Percentiles rank a stretch among this genome's conserved stretches.
Evolutionary conservation across 1,284 basidiomycete species (phyloP).

Genomic region (Anthracocystis walkeri): DNA sequence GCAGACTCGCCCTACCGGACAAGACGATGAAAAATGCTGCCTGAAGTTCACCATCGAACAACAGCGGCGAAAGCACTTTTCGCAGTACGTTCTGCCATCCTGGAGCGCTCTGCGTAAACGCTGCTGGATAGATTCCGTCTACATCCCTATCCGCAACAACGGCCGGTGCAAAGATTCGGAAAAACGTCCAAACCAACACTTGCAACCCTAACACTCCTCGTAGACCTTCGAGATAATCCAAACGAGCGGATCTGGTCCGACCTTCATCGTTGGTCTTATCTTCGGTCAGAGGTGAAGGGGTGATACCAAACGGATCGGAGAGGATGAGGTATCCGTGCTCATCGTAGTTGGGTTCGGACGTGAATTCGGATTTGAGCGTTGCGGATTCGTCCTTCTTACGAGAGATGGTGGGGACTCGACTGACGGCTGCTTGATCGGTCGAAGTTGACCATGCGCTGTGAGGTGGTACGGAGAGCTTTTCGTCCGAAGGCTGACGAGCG

Average conservation of each 20-base stretch:
- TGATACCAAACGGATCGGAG: constrained; percentile 36
- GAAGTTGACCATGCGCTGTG: constrained; percentile 11
- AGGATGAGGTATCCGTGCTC: constrained; percentile 40
- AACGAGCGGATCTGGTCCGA: constrained; percentile 14
- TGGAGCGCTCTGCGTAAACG: constrained; percentile 21
- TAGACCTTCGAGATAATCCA: constrained; percentile 49
- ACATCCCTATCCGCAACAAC: constrained; percentile 49
- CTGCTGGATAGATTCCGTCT: constrained; percentile 48
- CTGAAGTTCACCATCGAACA: constrained; percentile 58
- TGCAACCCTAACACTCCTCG: constrained; percentile 54
- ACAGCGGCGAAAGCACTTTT: constrained; percentile 49
- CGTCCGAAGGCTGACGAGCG: constrained; percentile 1
- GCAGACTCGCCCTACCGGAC: constrained; percentile 42
- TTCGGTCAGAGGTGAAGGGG: constrained; percentile 18
- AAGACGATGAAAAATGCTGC: constrained; percentile 55
- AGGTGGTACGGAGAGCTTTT: constrained; percentile 24
- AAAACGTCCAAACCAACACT: constrained; percentile 57
- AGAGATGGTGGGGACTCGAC: background rate
- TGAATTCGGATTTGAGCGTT: constrained; percentile 23
- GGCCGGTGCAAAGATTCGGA: constrained; percentile 60
- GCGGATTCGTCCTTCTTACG: background rate
- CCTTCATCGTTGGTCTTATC: constrained; percentile 45
- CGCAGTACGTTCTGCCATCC: constrained; percentile 51
- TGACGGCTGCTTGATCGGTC: background rate
- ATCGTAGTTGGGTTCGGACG: constrained; percentile 17